Conservation (phyloP, 352 stramenopile species). For the Plasmopara muralis region DNA sequence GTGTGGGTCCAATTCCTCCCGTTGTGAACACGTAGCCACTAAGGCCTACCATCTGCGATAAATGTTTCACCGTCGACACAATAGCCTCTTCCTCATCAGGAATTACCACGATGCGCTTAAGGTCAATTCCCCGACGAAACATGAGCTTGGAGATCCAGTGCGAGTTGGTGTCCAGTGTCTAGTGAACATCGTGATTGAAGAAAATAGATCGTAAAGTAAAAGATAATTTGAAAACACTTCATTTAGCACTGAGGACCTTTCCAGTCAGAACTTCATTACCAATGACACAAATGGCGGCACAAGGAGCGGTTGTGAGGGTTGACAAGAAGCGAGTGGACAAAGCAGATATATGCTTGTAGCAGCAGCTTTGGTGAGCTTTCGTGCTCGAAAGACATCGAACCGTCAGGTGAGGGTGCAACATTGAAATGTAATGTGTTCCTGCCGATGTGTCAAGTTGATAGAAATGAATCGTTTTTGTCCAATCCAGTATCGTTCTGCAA, state of each 20-base stretch:
- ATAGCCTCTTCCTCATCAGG: constrained; percentile 76
- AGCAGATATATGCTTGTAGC: too few species aligned
- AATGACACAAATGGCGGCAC: constrained; percentile 73
- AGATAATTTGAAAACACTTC: not conserved
- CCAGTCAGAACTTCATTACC: constrained; percentile 80
- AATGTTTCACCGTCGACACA: constrained; percentile 55
- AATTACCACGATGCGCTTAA: constrained; percentile 72
- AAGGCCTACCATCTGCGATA: constrained; percentile 65
- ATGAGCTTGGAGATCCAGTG: constrained; percentile 77
- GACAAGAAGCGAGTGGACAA: constrained; percentile 4
- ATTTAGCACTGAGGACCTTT: constrained; percentile 35
- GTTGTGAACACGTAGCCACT: constrained; percentile 84
- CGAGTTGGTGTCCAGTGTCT: constrained; percentile 85
- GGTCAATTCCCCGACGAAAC: constrained; percentile 70
- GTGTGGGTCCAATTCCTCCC: constrained; percentile 75
- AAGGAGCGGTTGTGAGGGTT: constrained; percentile 20
- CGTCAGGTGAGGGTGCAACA: too few species aligned
- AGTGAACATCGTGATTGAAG: not conserved
- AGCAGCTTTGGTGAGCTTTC: too few species aligned
- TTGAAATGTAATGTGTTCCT: too few species aligned
- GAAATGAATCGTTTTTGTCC: too few species aligned
- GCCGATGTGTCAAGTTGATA: too few species aligned
- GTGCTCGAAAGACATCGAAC: too few species aligned
- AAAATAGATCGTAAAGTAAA: not conserved
- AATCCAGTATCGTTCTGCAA: too few species aligned